Conservation (phyloP, 129 eudicot genomes). For the Glebionis coronaria region DNA sequence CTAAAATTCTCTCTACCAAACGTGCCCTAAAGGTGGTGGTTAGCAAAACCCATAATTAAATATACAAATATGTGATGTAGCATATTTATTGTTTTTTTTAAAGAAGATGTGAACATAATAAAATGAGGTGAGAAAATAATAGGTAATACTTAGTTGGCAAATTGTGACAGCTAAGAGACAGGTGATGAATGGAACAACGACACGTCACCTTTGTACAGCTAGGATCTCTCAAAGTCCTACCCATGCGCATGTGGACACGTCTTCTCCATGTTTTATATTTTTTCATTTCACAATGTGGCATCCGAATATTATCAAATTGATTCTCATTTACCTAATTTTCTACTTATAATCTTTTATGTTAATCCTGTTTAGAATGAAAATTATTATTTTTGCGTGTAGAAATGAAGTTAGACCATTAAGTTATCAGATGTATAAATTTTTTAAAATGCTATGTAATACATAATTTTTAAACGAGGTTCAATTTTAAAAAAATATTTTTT, state of each 20-base stretch:
- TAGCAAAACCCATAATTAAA: too few relatives aligned
- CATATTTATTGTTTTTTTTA: slow-evolving; percentile 12
- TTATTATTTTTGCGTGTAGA: too few relatives aligned
- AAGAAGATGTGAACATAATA: neutral
- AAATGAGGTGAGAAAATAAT: slow-evolving; percentile 12
- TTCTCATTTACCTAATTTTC: neutral
- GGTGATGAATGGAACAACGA: slow-evolving; percentile 21
- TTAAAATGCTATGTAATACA: too few relatives aligned
- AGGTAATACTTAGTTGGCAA: slow-evolving; percentile 29
- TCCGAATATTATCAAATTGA: neutral
- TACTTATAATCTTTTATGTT: neutral
- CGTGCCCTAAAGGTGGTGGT: too few relatives aligned
- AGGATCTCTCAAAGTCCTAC: slow-evolving; percentile 34
- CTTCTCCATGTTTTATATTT: slow-evolving; percentile 30
- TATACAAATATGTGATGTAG: neutral
- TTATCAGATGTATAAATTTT: too few relatives aligned
- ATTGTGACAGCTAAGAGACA: slow-evolving; percentile 37
- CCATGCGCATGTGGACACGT: slow-evolving; percentile 41
- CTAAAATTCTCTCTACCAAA: too few relatives aligned
- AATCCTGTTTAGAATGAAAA: neutral
- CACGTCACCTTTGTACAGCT: slow-evolving; percentile 36
- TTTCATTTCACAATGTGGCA: neutral
- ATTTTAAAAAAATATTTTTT: too few relatives aligned
- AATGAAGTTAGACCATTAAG: too few relatives aligned
- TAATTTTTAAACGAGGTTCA: too few relatives aligned